Conservation (phyloP, 441 rosid species). For the Erodium moschatum region DNA sequence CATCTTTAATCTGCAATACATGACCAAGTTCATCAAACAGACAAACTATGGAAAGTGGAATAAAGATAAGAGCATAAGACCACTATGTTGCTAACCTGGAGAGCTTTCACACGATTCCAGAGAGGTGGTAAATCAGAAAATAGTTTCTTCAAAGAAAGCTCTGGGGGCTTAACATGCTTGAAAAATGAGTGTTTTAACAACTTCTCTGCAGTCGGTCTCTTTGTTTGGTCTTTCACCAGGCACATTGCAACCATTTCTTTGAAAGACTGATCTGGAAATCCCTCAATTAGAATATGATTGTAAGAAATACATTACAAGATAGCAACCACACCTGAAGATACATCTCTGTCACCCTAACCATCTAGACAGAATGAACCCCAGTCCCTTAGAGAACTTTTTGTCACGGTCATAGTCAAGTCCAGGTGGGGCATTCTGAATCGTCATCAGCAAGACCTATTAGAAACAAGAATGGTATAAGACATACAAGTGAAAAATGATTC, state of each 20-base stretch:
- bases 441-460: slow-evolving; percentile 87
- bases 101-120: slow-evolving; percentile 84
- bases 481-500: slow-evolving; percentile 6
- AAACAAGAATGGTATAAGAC: background rate
- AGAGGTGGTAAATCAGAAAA: slow-evolving; percentile 81
- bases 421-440: slow-evolving; percentile 97
- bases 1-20: slow-evolving; percentile 79
- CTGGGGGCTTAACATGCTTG: too few species aligned
- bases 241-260: slow-evolving; percentile 99
- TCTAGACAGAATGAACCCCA: slow-evolving; percentile 57
- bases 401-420: slow-evolving; percentile 98
- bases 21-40: slow-evolving; percentile 19
- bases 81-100: slow-evolving; percentile 50
- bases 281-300: slow-evolving; percentile 63
- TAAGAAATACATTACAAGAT: slow-evolving; percentile 4
- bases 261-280: slow-evolving; percentile 91
- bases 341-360: slow-evolving; percentile 8
- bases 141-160: slow-evolving; percentile 63
- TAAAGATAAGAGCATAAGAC: slow-evolving; percentile 18
- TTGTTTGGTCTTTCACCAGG: slow-evolving; percentile 96
- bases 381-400: slow-evolving; percentile 96
- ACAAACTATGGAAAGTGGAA: slow-evolving; percentile 11
- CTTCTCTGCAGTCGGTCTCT: slow-evolving; percentile 96
- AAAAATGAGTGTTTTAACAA: slow-evolving; percentile 75
- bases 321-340: too few species aligned